A percentile compares a stretch with the other conserved stretches of the same genome.
Evolutionary conservation across 768 basidiomycete genomes (phyloP).

Genomic region (Hericium rajendrae): DNA sequence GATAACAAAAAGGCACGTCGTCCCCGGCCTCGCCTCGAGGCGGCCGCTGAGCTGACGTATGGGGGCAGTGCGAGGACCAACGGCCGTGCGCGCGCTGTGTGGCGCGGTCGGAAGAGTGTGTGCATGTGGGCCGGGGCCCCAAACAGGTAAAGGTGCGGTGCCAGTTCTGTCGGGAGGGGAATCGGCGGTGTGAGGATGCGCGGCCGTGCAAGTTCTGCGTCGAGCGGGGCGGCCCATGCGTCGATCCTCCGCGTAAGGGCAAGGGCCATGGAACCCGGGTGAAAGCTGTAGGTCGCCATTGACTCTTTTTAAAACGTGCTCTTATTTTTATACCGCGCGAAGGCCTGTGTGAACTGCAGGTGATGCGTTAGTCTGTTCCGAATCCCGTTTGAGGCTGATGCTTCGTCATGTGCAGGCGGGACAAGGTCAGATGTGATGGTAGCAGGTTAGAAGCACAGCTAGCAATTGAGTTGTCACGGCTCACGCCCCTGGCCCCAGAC

Average conservation of each 20-base stretch:
- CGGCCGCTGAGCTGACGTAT: not conserved
- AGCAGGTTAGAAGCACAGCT: constrained; percentile 2
- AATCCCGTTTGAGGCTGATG: no score
- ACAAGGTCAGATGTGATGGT: constrained; percentile 15
- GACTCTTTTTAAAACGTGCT: no score
- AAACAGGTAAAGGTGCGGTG: constrained; percentile 53
- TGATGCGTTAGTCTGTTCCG: not conserved
- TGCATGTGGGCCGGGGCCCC: constrained; percentile 45
- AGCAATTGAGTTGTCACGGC: not conserved
- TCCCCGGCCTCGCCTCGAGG: not conserved
- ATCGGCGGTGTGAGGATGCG: constrained; percentile 50
- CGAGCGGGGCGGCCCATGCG: constrained; percentile 36
- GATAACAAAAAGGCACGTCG: constrained; percentile 53
- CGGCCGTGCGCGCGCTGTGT: constrained; percentile 55
- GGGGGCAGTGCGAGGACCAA: constrained; percentile 46
- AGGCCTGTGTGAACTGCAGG: constrained; percentile 18
- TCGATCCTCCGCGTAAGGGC: constrained; percentile 38
- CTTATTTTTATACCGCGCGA: not conserved
- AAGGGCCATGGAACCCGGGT: constrained; percentile 52
- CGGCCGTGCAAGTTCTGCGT: constrained; percentile 47
- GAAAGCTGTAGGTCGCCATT: constrained; percentile 37
- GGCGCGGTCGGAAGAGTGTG: constrained; percentile 41
- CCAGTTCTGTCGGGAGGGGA: constrained; percentile 44
- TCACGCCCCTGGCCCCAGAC: constrained; percentile 1
- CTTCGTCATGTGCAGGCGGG: constrained; percentile 3